Conservation (phyloP, 345 rosid genomes). For the Crucihimalaya himalaica region DNA sequence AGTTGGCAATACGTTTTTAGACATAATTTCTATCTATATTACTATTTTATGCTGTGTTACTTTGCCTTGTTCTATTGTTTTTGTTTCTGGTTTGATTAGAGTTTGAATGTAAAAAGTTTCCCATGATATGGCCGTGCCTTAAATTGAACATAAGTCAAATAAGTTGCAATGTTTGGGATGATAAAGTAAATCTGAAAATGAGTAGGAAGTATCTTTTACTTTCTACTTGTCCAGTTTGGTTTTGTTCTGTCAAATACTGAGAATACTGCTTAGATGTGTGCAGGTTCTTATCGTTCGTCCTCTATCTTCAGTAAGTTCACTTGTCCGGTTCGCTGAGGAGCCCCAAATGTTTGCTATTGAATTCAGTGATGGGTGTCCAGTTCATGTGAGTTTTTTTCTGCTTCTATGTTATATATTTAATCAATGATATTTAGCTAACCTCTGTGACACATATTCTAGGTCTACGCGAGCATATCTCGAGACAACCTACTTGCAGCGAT, state of each 20-base stretch:
- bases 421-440: slow-evolving; percentile 37
- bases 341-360: slow-evolving; percentile 99
- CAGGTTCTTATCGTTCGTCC: slow-evolving; percentile 99
- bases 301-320: slow-evolving; percentile 79
- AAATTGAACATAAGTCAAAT: slow-evolving; percentile 6
- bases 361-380: slow-evolving; percentile 94
- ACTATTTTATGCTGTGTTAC: background rate
- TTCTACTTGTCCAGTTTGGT: slow-evolving; percentile 21
- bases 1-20: slow-evolving; percentile 49
- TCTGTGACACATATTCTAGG: slow-evolving; percentile 51
- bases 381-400: slow-evolving; percentile 65
- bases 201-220: slow-evolving; percentile 15
- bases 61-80: slow-evolving; percentile 14
- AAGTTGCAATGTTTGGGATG: slow-evolving; percentile 7
- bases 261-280: slow-evolving; percentile 83
- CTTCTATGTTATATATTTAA: slow-evolving; percentile 19
- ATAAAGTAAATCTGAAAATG: slow-evolving; percentile 17
- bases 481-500: slow-evolving; percentile 95
- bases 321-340: slow-evolving; percentile 98
- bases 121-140: slow-evolving; percentile 7
- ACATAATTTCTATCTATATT: background rate
- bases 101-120: background rate
- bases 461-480: slow-evolving; percentile 92
- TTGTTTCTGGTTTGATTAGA: background rate
- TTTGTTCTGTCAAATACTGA: slow-evolving; percentile 56